Percentiles rank a stretch among this genome's conserved stretches.
These are phyloP conservation scores for Vitis hybrid DNA, from an alignment of 177 flowering plant genomes.

Conservation along the genomic window DNA sequence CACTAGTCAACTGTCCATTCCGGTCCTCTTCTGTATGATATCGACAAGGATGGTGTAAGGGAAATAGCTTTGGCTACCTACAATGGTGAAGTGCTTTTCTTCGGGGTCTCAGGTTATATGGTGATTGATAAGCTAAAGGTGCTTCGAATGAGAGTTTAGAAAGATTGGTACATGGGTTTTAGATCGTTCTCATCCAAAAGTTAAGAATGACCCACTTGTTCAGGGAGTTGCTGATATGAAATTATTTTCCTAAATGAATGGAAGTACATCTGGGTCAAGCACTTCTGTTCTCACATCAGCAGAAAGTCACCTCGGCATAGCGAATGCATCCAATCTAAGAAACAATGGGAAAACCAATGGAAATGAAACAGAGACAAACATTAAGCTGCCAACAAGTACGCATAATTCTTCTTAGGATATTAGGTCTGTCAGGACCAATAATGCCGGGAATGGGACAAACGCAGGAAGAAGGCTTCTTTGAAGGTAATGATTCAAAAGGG, in stretches of 20 bases:
- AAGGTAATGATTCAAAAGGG: slow-evolving; percentile 47
- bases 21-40: slow-evolving; percentile 89
- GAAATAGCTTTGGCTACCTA: slow-evolving; percentile 96
- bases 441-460: slow-evolving; percentile 33
- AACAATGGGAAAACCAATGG: slow-evolving; percentile 36
- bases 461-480: slow-evolving; percentile 70
- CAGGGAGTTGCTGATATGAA: slow-evolving; percentile 51
- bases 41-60: slow-evolving; percentile 97
- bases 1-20: slow-evolving; percentile 97
- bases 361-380: slow-evolving; percentile 31
- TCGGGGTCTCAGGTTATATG: slow-evolving; percentile 94
- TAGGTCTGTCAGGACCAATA: slow-evolving; percentile 22
- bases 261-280: slow-evolving; percentile 32
- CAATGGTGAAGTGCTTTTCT: slow-evolving; percentile 95
- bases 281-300: slow-evolving; percentile 14
- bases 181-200: slow-evolving; percentile 93
- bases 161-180: slow-evolving; percentile 89
- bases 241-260: slow-evolving; percentile 34
- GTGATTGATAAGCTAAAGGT: slow-evolving; percentile 86
- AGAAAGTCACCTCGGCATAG: slow-evolving; percentile 12
- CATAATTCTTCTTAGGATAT: slow-evolving; percentile 37
- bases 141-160: slow-evolving; percentile 75
- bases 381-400: slow-evolving; percentile 38
- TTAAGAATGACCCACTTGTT: slow-evolving; percentile 73
- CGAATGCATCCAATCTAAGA: slow-evolving; percentile 27